These are phyloP conservation scores for Kuraishia piskuri DNA, from an alignment of 805 yeast species.

Conservation along the genomic window DNA sequence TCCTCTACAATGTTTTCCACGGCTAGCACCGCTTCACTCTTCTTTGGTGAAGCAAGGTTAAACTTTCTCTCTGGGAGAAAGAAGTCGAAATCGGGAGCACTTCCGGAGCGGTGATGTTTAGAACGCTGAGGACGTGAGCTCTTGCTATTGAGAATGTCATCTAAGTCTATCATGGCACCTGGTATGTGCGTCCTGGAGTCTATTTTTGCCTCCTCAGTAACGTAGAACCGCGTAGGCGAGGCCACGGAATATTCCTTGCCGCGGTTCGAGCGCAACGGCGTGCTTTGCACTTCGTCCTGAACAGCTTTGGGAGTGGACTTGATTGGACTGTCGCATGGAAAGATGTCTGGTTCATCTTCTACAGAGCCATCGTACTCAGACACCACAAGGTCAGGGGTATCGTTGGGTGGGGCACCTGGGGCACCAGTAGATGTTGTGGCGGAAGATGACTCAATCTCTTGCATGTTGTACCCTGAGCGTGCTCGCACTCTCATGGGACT, in stretches of 20 bases:
- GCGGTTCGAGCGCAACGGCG: background rate
- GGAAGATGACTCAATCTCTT: background rate
- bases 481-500: conserved; percentile 1
- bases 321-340: background rate
- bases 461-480: background rate
- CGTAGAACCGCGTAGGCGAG: conserved; percentile 14
- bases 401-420: background rate
- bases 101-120: background rate
- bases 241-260: background rate
- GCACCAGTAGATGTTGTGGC: background rate
- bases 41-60: background rate
- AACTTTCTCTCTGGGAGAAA: background rate
- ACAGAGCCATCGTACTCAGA: background rate
- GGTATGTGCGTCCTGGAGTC: conserved; percentile 19
- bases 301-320: background rate
- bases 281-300: background rate
- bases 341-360: background rate
- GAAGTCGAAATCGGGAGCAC: conserved; percentile 2
- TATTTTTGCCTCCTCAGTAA: conserved; percentile 23
- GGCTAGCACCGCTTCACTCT: background rate
- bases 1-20: background rate
- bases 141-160: conserved; percentile 5
- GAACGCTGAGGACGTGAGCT: background rate
- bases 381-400: background rate
- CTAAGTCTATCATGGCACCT: conserved; percentile 25